Conservation (phyloP, 345 rosid genomes). For the Reutealis trisperma region DNA sequence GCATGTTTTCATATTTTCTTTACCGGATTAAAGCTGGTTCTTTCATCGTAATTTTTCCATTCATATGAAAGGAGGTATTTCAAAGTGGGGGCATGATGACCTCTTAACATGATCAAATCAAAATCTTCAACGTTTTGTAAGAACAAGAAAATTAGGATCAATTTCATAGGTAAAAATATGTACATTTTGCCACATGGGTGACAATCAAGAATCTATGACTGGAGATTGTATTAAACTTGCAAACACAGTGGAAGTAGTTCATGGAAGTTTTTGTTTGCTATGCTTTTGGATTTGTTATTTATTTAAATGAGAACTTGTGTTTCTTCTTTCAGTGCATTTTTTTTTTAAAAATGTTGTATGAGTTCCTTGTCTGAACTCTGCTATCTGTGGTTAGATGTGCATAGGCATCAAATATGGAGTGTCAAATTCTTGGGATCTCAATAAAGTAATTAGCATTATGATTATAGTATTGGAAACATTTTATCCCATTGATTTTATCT, state of each 20-base stretch:
- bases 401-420: not conserved
- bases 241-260: not conserved
- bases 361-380: not conserved
- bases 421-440: not conserved
- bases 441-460: not conserved
- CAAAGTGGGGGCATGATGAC: not conserved
- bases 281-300: not conserved
- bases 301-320: not conserved
- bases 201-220: not conserved
- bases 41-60: not conserved
- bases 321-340: not conserved
- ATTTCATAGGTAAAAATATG: not conserved
- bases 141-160: not conserved
- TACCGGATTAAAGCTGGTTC: not conserved
- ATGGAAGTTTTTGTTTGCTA: not conserved
- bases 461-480: too few species aligned
- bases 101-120: not conserved
- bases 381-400: not conserved
- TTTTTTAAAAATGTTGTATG: not conserved
- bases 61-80: not conserved
- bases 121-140: not conserved
- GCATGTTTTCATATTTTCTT: not conserved
- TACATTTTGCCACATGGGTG: not conserved
- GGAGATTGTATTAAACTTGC: not conserved
- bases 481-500: not conserved